These are phyloP conservation scores for Phylloporus sp. DNA, from an alignment of 768 basidiomycete genomes.

Conservation along the genomic window DNA sequence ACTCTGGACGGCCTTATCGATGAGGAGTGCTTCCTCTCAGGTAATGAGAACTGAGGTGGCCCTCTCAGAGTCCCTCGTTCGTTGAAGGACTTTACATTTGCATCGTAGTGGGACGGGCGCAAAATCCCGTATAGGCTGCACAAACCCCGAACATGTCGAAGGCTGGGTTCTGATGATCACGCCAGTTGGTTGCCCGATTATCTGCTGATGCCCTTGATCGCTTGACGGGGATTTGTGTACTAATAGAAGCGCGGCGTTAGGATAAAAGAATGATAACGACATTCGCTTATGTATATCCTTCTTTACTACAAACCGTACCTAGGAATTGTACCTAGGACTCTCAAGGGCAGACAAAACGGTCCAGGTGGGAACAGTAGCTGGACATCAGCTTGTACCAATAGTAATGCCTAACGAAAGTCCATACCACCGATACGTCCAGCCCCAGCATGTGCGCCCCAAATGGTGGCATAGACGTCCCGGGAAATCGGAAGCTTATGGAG, in stretches of 20 bases:
- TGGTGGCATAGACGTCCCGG: constrained; percentile 49
- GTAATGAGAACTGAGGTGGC: not conserved
- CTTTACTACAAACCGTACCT: no score
- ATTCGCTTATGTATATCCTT: no score
- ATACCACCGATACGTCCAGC: constrained; percentile 91
- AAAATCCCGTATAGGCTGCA: not conserved
- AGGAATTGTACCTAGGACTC: no score
- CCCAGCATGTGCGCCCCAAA: constrained; percentile 92
- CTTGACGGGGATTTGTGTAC: constrained; percentile 97
- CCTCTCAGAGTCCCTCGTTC: not conserved
- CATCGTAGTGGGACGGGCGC: not conserved
- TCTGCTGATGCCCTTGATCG: constrained; percentile 94
- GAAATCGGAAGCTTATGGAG: constrained; percentile 93
- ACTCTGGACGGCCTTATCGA: constrained; percentile 1
- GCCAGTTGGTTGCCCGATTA: constrained; percentile 51
- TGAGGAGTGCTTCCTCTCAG: not conserved
- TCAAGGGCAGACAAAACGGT: not conserved
- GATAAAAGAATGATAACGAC: constrained; percentile 95
- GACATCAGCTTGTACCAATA: constrained; percentile 44
- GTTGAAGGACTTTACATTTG: not conserved
- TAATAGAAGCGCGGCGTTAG: constrained; percentile 82
- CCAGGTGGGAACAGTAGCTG: not conserved
- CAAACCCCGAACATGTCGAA: not conserved
- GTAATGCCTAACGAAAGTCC: constrained; percentile 88
- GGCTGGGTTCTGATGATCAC: not conserved